These are phyloP conservation scores for Metschnikowia borealis DNA, from an alignment of 805 yeast genomes.

Conservation along the genomic window DNA sequence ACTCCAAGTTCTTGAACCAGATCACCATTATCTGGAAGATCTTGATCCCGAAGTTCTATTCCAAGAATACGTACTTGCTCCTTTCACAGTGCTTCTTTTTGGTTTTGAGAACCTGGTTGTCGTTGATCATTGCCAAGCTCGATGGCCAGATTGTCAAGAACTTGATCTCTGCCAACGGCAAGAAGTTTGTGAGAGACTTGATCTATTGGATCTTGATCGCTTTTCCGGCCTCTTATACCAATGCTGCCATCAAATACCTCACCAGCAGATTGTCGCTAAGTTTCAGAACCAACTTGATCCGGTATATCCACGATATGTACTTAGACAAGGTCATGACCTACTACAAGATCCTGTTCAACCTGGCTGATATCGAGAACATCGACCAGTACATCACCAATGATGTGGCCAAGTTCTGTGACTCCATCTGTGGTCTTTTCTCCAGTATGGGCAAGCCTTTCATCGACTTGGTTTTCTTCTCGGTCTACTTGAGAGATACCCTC, in stretches of 20 bases:
- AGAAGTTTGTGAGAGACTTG: constrained; percentile 70
- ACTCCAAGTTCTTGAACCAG: constrained; percentile 69
- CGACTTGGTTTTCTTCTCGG: constrained; percentile 78
- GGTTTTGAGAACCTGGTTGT: constrained; percentile 80
- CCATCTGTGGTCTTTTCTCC: constrained; percentile 79
- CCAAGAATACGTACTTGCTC: constrained; percentile 63
- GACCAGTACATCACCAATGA: constrained; percentile 89
- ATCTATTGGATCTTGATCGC: constrained; percentile 87
- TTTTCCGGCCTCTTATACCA: constrained; percentile 88
- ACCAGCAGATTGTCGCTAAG: constrained; percentile 74
- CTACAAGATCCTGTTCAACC: constrained; percentile 70
- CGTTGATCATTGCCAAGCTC: constrained; percentile 77
- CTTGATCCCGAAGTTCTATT: constrained; percentile 68
- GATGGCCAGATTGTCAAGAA: constrained; percentile 93
- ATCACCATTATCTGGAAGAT: constrained; percentile 74
- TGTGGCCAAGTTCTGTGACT: constrained; percentile 71
- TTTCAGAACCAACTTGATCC: constrained; percentile 76
- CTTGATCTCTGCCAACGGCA: constrained; percentile 75
- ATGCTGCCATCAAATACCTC: constrained; percentile 80
- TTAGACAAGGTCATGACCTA: constrained; percentile 76
- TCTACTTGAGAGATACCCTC: constrained; percentile 77
- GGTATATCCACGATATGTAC: constrained; percentile 88
- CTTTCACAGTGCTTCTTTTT: constrained; percentile 70
- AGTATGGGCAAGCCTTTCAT: constrained; percentile 89
- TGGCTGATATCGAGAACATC: constrained; percentile 55